Base-by-base conservation (phyloP, 2,329 filamentous ascomycete species). In the Fusarium agapanthi region DNA sequence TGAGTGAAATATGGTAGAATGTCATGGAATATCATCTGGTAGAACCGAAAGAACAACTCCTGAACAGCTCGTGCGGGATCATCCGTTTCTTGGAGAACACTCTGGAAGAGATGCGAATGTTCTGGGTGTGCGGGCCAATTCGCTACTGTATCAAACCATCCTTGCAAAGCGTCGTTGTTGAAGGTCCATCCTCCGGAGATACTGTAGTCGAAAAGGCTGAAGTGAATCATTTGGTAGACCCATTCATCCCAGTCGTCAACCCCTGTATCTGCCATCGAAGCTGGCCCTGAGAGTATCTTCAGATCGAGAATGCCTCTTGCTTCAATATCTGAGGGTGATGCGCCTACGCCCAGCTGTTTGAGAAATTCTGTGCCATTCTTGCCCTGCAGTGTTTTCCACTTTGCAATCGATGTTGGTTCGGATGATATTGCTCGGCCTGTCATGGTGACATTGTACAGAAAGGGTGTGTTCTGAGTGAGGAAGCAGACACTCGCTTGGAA, bases 21-120 rank as follows among this genome's bases (percentile, higher is more conserved):
- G 0, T 73, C 60, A 20, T 73, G 28, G 16, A 57, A 73, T 1
- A 71, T 53, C 71, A 73, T 73, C 15, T 73, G 67, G 20, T 55
- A 57, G 26, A 73, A 47, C 0, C 67, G 60, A 11, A 47, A 54
- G 12, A 55, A 38, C 0, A 73, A 15, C 0, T 53, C 54, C 10
- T 73, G 41, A 0, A 73, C n/a, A 0, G 71, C 69, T 16, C 44
- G 30, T 0, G 71, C 61, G 3, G 71, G 71, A 38, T 73, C 20
- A 0, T 37, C 22, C 2, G 71, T 73, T 11, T 57, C 14, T 14
- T 61, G 63, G 0, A 73, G 48, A 7, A 71, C 28, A 7, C 9
- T 47, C 16, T 73, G 71, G 1, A 73, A 61, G 1, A 71, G n/a
- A 1, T 58, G 24, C 1, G 62, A 56, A 24, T 73, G 71, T 0